Evolutionary conservation across 2,329 filamentous ascomycete genomes (phyloP), one percentile per base, ranked within the genome.

Genomic region (Pseudogymnoascus sp.): DNA sequence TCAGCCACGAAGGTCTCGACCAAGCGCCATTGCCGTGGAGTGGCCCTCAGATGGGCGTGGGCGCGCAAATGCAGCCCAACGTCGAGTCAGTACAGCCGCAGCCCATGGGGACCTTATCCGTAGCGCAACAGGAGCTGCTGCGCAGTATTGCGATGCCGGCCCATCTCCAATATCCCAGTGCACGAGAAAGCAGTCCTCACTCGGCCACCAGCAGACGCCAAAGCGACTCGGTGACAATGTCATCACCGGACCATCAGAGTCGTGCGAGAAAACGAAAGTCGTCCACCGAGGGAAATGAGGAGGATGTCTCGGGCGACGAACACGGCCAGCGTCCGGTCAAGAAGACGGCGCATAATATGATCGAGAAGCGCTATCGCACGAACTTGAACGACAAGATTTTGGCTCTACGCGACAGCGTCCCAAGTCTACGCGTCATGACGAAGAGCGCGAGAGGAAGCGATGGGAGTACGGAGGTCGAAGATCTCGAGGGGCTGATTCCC

Each of bases 341-440:
- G 81, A 97, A 97, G 82, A 96, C 93, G 33, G 92, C 93, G 2
- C 93, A 98, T 77, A 98, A 97, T 76, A 95, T 98, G 83, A 97
- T 98, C 66, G 93, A 98, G 78, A 98, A 97, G 81, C 82, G 93
- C 68, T 98, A 98, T 75, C 88, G 93, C 70, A 96, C 91, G 62
- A 98, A 98, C 72, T 82, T 98, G 63, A 98, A 98, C 72, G 93
- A 97, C 73, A 98, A 98, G 79, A 98, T 98, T 70, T 89, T 92
- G 53, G 92, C 93, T 64, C 79, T 98, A 66, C 84, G 93, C 69
- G 92, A 97, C 74, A 96, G 91, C 72, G 92, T 98, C 12, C 93
- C 93, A 1, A 96, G 90, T 74, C 79, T 98, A 63, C 86, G 93
- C 59, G 90, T 92, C 69, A 91, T 93, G 84, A 86, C 87, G 38